These are phyloP conservation scores for Amylostereum areolatum DNA, from an alignment of 1,284 basidiomycete species.

Conservation along the genomic window DNA sequence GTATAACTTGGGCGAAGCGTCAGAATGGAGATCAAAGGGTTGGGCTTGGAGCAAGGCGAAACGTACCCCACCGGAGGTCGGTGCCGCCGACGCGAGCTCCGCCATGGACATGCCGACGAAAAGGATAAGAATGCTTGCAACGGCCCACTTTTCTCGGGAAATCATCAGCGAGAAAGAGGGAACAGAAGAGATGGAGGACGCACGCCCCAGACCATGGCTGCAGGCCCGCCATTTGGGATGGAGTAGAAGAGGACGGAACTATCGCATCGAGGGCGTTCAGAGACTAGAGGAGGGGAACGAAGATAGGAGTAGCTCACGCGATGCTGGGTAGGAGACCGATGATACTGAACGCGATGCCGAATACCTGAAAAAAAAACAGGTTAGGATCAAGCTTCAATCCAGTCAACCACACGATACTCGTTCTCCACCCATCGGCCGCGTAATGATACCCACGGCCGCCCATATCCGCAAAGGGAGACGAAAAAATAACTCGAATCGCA, in stretches of 20 bases:
- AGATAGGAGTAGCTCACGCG: conserved; percentile 14
- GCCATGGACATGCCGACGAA: conserved; percentile 65
- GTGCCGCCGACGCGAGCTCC: conserved; percentile 70
- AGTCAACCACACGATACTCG: not conserved
- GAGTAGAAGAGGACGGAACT: conserved; percentile 69
- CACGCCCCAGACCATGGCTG: conserved; percentile 50
- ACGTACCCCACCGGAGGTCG: conserved; percentile 64
- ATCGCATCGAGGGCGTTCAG: not conserved
- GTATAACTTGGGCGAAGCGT: no score
- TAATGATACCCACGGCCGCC: no score
- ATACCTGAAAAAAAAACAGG: no score
- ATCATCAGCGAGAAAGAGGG: not conserved
- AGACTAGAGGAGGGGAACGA: conserved; percentile 26
- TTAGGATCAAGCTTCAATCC: not conserved
- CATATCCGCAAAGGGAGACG: not conserved
- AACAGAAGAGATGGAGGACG: conserved; percentile 19
- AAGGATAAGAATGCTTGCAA: conserved; percentile 50
- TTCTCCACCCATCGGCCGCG: no score
- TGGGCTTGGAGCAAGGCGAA: not conserved
- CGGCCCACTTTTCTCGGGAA: conserved; percentile 41
- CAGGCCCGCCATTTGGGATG: conserved; percentile 71
- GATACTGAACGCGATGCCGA: conserved; percentile 60
- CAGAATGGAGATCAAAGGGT: conserved; percentile 1
- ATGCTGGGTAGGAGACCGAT: conserved; percentile 48
- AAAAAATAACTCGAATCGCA: conserved; percentile 22